Conservation (phyloP, 108 stramenopile species). For the Nannochloropsis oceanica region DNA sequence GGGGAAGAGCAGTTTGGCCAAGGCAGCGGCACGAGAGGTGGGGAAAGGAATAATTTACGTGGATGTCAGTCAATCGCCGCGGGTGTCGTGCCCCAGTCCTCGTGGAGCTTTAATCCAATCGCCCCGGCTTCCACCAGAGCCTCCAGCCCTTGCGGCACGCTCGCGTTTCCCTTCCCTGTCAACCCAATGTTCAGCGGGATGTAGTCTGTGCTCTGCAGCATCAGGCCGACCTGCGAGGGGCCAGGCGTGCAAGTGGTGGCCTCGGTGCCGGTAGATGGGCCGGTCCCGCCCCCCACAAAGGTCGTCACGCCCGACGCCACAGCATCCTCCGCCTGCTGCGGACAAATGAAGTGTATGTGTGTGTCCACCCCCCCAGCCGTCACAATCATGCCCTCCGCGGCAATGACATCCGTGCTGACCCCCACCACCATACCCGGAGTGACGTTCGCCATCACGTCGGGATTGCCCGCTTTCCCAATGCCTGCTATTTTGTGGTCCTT, state of each 20-base stretch:
- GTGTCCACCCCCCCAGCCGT: constrained; percentile 92
- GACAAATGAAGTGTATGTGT: constrained; percentile 94
- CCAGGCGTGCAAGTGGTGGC: constrained; percentile 94
- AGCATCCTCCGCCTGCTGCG: constrained; percentile 86
- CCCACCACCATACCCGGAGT: constrained; percentile 67
- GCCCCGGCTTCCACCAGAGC: constrained; percentile 59
- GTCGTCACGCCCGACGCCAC: constrained; percentile 82
- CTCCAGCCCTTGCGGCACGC: constrained; percentile 35
- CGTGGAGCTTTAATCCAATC: constrained; percentile 88
- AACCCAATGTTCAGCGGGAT: constrained; percentile 90
- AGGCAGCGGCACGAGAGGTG: no score
- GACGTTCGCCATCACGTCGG: constrained; percentile 82
- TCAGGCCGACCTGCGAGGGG: constrained; percentile 58
- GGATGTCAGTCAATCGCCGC: constrained; percentile 62
- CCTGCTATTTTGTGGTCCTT: constrained; percentile 73
- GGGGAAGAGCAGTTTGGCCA: no score
- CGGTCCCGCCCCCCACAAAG: constrained; percentile 64
- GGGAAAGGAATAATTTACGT: no score
- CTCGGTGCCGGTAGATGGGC: constrained; percentile 76
- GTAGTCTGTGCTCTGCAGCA: constrained; percentile 79
- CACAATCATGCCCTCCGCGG: constrained; percentile 84
- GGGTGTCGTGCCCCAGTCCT: constrained; percentile 98
- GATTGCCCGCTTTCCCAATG: constrained; percentile 96
- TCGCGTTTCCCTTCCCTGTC: constrained; percentile 86
- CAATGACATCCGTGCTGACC: constrained; percentile 88